Evolutionary conservation across 441 rosid genomes (phyloP).

Genomic region (Capsella rubella): DNA sequence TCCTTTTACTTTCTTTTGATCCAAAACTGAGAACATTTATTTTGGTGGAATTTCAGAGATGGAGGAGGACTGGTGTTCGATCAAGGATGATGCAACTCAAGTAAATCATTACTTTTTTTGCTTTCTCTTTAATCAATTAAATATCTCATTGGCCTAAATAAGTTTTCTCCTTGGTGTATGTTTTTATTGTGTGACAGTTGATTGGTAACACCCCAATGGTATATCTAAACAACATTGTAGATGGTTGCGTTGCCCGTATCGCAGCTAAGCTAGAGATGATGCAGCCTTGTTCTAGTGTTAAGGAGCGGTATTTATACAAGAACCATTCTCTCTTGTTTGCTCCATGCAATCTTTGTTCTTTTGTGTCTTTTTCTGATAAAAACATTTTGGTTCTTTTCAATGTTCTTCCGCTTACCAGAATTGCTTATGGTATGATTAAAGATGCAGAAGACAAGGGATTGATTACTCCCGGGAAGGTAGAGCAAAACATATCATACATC

Average conservation of each 20-base stretch:
- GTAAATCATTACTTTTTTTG: constrained; percentile 32
- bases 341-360: constrained; percentile 14
- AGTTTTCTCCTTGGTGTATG: constrained; percentile 3
- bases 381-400: background rate
- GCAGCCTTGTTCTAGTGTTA: constrained; percentile 78
- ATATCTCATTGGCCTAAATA: too few species aligned
- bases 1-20: constrained; percentile 12
- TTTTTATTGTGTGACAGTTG: constrained; percentile 52
- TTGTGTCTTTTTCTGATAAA: background rate
- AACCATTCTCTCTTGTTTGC: background rate
- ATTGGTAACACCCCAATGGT: constrained; percentile 85
- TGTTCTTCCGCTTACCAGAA: constrained; percentile 46
- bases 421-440: constrained; percentile 75
- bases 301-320: constrained; percentile 59
- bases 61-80: constrained; percentile 32
- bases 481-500: background rate
- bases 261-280: constrained; percentile 82
- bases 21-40: background rate
- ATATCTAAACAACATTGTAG: constrained; percentile 70
- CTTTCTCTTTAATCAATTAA: background rate
- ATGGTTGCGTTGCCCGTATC: constrained; percentile 71
- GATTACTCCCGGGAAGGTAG: constrained; percentile 86
- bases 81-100: constrained; percentile 45
- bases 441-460: constrained; percentile 85
- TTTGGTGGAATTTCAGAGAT: constrained; percentile 17